Conservation (phyloP, 352 stramenopile species). For the Plasmopara halstedii region DNA sequence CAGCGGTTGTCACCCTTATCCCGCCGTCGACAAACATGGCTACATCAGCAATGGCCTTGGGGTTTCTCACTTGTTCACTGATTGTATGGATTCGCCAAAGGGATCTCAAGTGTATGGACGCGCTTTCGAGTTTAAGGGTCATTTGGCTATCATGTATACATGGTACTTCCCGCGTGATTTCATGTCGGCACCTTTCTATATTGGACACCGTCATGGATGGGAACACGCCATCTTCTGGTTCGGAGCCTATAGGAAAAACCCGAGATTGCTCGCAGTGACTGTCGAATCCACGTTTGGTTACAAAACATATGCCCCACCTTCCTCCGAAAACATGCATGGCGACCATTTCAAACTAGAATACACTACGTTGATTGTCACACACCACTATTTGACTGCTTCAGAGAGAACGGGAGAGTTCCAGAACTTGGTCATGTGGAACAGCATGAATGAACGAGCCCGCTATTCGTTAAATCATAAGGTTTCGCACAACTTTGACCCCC, state of each 20-base stretch:
- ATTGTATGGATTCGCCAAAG: background rate
- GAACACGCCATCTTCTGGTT: background rate
- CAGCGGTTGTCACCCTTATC: background rate
- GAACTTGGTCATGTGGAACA: background rate
- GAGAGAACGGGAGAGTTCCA: background rate
- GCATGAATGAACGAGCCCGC: background rate
- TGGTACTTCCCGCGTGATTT: background rate
- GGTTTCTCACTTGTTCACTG: background rate
- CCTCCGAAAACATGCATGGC: background rate
- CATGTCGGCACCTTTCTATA: background rate
- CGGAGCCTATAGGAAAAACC: background rate
- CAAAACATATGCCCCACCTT: background rate
- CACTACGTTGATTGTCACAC: background rate
- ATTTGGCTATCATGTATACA: background rate
- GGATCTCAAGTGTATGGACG: background rate
- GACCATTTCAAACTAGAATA: background rate
- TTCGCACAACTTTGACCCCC: background rate
- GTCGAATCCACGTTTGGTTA: background rate
- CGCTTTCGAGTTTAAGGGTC: background rate
- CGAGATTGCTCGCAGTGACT: background rate
- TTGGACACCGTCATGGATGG: background rate
- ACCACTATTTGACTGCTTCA: background rate
- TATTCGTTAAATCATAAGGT: background rate
- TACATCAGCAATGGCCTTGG: background rate
- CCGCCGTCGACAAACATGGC: background rate